Base-by-base conservation (phyloP, 75 land plant species). In the Pinus tabuliformis region DNA sequence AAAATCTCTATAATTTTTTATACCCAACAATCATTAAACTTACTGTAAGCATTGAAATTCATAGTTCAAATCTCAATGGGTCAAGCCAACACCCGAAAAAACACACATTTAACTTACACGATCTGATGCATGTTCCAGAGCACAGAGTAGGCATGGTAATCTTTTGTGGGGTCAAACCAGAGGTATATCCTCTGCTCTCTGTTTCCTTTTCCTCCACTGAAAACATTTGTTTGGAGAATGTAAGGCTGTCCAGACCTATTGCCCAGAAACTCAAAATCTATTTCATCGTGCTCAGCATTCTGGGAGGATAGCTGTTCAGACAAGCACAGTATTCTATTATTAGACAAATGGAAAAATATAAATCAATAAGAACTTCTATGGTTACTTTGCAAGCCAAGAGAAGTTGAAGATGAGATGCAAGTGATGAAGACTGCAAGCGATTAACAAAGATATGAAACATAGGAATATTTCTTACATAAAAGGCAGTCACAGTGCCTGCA, bases 401-500 rank as follows among this genome's bases (percentile, higher is more conserved):
- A 39, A 5, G 42, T 39, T 39, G 42, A 39, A 5, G 42, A 39
- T 0, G 42, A 39, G 42, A 39, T 39, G 6, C 5, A 37, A 37
- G 39, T 37, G 39, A 37, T 37, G 39, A 37, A 37, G 39, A 37
- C 39, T 3, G 39, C 39, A 37, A 37, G 39, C 39, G 1, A 37
- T 37, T 37, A 37, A 37, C 39, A 37, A 37, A 39, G 42, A 39
- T 39, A 39, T 5, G 42, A 6, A 39, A 37, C 39, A 37, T 37
- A 37, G 6, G 42, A 39, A 39, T 66, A 68, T 3, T 14, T 20
- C 89, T 76, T 70, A 90, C 92, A 81, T 90, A 90, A 75, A 87
- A 90, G 54, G 92, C 87, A 76, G 90, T 85, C 1, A 90, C 92
- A 17, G 82, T 77, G 49, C 90, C 92, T 30, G 92, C 92, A 54